Evolutionary conservation across 148 eudicot species (phyloP).

Genomic region (Nepenthes gracilis): DNA sequence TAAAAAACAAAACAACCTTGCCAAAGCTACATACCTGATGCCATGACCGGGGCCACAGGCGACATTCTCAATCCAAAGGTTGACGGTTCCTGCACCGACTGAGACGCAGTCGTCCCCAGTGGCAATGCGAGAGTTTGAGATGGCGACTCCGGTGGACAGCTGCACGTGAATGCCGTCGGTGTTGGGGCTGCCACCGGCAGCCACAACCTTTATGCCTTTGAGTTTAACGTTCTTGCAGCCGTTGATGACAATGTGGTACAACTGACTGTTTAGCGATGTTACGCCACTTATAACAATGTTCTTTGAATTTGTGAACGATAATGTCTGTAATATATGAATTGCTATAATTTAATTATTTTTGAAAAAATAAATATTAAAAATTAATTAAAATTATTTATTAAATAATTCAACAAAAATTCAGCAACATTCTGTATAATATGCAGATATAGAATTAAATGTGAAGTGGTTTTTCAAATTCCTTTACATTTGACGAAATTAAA

Average conservation of each 20-base stretch:
- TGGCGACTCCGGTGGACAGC: conserved; percentile 25
- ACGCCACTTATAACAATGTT: conserved; percentile 24
- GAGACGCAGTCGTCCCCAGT: conserved; percentile 61
- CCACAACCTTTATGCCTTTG: conserved; percentile 16
- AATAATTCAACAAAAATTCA: too few relatives aligned
- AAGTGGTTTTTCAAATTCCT: too few relatives aligned
- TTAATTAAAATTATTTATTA: too few relatives aligned
- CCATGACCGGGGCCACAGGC: conserved; percentile 60
- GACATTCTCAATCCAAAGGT: conserved; percentile 32
- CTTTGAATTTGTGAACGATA: conserved; percentile 30
- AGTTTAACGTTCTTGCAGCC: conserved; percentile 33
- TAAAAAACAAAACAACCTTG: not conserved
- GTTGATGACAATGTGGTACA: conserved; percentile 31
- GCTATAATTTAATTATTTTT: too few relatives aligned
- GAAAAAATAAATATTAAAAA: too few relatives aligned
- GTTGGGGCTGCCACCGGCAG: conserved; percentile 34
- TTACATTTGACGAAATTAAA: too few relatives aligned
- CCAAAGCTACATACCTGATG: conserved; percentile 23
- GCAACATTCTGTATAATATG: not conserved
- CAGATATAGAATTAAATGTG: not conserved
- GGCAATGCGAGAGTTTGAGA: conserved; percentile 21
- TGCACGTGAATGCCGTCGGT: conserved; percentile 51
- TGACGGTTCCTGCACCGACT: conserved; percentile 29
- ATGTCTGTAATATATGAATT: conserved; percentile 10
- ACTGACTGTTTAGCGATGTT: conserved; percentile 37